A percentile compares a stretch with the other conserved stretches of the same genome.
These are phyloP conservation scores for Blastocystis hominis DNA, from an alignment of 352 stramenopile species.

Conservation along the genomic window DNA sequence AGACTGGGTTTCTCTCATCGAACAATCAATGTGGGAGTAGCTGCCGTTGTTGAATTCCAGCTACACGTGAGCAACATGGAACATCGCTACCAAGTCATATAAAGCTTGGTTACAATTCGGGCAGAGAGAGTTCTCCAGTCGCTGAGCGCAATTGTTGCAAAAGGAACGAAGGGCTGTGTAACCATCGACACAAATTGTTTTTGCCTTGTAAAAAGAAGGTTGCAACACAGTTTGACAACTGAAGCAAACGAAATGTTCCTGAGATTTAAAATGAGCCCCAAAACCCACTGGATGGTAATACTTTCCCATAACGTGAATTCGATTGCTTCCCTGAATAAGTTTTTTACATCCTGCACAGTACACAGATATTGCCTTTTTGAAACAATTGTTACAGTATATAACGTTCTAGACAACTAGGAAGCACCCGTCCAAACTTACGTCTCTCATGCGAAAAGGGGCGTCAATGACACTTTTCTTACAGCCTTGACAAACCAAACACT, in stretches of 20 bases:
- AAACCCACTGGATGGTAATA: constrained; percentile 16
- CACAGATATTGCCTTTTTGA: background rate
- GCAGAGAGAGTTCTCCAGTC: background rate
- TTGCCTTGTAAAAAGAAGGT: background rate
- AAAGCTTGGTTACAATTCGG: background rate
- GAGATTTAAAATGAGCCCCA: background rate
- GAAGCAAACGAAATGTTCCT: constrained; percentile 45
- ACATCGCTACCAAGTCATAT: background rate
- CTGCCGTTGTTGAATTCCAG: background rate
- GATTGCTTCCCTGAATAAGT: background rate
- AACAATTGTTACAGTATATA: constrained; percentile 29
- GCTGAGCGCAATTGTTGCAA: background rate
- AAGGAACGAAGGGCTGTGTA: background rate
- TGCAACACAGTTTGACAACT: background rate
- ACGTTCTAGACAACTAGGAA: background rate
- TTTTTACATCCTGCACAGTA: background rate
- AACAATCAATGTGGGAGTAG: background rate
- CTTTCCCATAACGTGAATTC: constrained; percentile 15
- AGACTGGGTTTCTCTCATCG: background rate
- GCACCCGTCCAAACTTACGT: background rate
- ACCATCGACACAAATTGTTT: background rate
- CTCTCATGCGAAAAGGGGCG: background rate
- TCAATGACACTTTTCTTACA: constrained; percentile 20
- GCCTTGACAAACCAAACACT: constrained; percentile 29
- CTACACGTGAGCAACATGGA: background rate